Evolutionary conservation across 139 green algal species (phyloP).

Genomic region (Zygnema circumcarinatum): DNA sequence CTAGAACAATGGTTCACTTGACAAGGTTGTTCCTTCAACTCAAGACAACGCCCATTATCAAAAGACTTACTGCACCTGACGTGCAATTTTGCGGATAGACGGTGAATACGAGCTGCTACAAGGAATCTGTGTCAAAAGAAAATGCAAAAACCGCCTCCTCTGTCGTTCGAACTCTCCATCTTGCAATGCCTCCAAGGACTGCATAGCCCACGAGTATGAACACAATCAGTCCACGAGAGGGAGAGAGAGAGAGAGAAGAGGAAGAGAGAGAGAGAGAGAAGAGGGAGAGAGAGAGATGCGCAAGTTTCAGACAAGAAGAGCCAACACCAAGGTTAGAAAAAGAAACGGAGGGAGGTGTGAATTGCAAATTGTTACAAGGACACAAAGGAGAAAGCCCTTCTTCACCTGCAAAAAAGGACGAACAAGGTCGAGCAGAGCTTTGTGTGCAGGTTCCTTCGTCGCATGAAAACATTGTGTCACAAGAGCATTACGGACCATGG

Average conservation of each 20-base stretch:
- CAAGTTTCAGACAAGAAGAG: neutral
- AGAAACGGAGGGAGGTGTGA: too few species aligned
- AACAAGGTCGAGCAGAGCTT: slow-evolving; percentile 25
- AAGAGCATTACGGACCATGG: slow-evolving; percentile 36
- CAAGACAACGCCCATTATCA: too few species aligned
- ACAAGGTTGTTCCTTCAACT: too few species aligned
- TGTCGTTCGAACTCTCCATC: slow-evolving; percentile 13
- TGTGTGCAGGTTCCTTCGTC: slow-evolving; percentile 21
- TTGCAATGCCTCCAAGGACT: slow-evolving; percentile 35
- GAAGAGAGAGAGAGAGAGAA: neutral
- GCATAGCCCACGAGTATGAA: neutral
- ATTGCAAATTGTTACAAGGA: too few species aligned
- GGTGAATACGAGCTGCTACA: slow-evolving; percentile 20
- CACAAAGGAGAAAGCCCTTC: neutral
- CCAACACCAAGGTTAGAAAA: too few species aligned
- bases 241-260: neutral
- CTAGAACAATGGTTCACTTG: too few species aligned
- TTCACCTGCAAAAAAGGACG: slow-evolving; percentile 43
- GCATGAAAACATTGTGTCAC: slow-evolving; percentile 45
- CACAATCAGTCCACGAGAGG: neutral
- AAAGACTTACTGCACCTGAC: slow-evolving; percentile 25
- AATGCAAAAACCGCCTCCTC: slow-evolving; percentile 1
- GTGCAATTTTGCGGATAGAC: slow-evolving; percentile 2
- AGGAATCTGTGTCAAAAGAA: slow-evolving; percentile 27
- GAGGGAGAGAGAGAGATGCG: neutral